These are phyloP conservation scores for Trametes villosa DNA, from an alignment of 768 basidiomycete genomes.

Conservation along the genomic window DNA sequence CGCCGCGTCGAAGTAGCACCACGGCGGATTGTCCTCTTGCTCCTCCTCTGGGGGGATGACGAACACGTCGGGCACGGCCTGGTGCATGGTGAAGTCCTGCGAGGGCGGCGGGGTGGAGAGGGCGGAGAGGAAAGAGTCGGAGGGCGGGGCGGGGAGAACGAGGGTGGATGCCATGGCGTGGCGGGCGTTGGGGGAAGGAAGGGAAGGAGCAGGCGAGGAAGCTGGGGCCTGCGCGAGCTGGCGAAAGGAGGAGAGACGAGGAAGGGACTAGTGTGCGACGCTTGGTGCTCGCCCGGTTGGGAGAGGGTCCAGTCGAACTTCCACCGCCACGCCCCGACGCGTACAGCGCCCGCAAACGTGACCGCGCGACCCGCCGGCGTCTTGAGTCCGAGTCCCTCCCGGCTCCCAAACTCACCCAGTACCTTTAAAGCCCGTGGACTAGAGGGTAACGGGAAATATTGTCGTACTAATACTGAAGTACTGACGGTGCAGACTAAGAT, in stretches of 20 bases:
- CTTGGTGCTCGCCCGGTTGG: background rate
- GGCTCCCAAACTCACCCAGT: no score
- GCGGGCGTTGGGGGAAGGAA: conserved; percentile 1
- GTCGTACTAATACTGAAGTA: no score
- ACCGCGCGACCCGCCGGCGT: no score
- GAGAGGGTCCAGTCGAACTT: background rate
- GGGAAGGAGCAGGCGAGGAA: conserved; percentile 1
- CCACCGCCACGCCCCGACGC: background rate
- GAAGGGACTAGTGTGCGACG: background rate
- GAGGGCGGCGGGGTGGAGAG: conserved; percentile 33
- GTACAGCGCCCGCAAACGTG: no score
- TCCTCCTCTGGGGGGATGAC: conserved; percentile 45
- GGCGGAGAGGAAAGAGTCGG: conserved; percentile 17
- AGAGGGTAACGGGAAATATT: no score
- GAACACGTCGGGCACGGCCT: conserved; percentile 37
- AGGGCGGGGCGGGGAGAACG: conserved; percentile 28
- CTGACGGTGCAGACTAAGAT: no score
- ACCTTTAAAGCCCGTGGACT: no score
- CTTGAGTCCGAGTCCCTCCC: background rate
- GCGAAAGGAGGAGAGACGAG: background rate
- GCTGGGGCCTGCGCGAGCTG: background rate
- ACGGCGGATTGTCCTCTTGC: conserved; percentile 38
- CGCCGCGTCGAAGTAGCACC: conserved; percentile 38
- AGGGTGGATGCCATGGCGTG: conserved; percentile 31
- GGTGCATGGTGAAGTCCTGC: conserved; percentile 31